Percentiles rank a stretch among this genome's conserved stretches.
Conservation (phyloP, 2,329 filamentous ascomycete genomes). For the Grosmannia huntii region DNA sequence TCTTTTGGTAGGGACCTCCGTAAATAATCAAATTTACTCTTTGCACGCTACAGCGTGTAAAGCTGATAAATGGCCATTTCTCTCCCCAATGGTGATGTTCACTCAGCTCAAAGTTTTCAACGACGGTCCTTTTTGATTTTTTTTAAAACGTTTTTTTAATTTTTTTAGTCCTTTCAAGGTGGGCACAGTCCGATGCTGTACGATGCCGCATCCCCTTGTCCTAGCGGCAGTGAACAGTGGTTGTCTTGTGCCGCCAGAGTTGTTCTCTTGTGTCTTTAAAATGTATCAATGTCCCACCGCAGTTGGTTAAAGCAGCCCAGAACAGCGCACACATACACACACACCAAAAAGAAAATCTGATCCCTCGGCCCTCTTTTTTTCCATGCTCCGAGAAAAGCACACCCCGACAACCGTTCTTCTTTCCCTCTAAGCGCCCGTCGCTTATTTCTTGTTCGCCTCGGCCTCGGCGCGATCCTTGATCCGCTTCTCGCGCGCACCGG, state of each 20-base stretch:
- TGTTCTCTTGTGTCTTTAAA: not conserved
- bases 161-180: not conserved
- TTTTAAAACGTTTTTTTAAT: not conserved
- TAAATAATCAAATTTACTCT: too few relatives aligned
- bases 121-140: too few relatives aligned
- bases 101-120: too few relatives aligned
- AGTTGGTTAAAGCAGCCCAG: not conserved
- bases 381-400: not conserved
- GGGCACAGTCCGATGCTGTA: too few relatives aligned
- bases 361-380: not conserved
- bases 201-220: not conserved
- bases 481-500: slow-evolving; percentile 86
- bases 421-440: not conserved
- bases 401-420: not conserved
- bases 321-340: not conserved
- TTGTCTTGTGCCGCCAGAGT: not conserved
- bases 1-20: too few relatives aligned
- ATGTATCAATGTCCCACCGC: not conserved
- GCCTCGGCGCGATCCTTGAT: slow-evolving; percentile 77
- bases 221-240: not conserved
- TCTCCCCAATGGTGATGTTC: too few relatives aligned
- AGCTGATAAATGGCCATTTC: too few relatives aligned
- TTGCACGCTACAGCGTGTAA: too few relatives aligned
- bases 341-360: not conserved
- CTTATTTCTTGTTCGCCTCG: slow-evolving; percentile 76